These are phyloP conservation scores for Didymellaceae sp. DNA, from an alignment of 2,329 filamentous ascomycete species.

Conservation along the genomic window DNA sequence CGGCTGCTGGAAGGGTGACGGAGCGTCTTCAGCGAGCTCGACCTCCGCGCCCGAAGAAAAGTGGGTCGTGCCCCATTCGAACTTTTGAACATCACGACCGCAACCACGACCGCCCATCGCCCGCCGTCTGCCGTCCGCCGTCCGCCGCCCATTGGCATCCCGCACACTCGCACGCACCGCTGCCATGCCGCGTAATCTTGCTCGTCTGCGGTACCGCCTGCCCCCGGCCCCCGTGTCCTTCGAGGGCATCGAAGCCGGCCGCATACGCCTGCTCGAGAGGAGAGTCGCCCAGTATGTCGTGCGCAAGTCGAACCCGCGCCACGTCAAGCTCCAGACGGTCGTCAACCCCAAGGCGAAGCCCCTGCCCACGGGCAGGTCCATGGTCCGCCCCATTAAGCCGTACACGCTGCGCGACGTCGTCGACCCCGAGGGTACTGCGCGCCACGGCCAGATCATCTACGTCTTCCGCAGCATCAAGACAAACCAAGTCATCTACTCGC, in stretches of 20 bases:
- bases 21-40: too few relatives aligned
- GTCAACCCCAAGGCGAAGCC: slow-evolving; percentile 34
- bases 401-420: slow-evolving; percentile 52
- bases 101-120: slow-evolving; percentile 3
- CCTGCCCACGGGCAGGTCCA: slow-evolving; percentile 24
- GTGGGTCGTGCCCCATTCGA: too few relatives aligned
- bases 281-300: slow-evolving; percentile 30
- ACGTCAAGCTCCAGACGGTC: slow-evolving; percentile 32
- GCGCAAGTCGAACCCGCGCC: slow-evolving; percentile 34
- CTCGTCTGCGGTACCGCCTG: slow-evolving; percentile 34
- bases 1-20: not conserved
- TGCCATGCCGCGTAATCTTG: slow-evolving; percentile 42
- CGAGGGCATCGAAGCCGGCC: slow-evolving; percentile 11
- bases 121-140: not conserved
- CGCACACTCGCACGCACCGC: slow-evolving; percentile 5
- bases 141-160: not conserved
- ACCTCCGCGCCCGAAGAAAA: not conserved
- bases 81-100: not conserved
- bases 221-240: slow-evolving; percentile 28
- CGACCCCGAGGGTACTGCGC: slow-evolving; percentile 29
- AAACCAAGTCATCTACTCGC: slow-evolving; percentile 69
- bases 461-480: slow-evolving; percentile 67
- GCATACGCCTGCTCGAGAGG: slow-evolving; percentile 19
- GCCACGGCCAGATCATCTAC: slow-evolving; percentile 66
- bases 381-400: slow-evolving; percentile 27